A percentile compares a stretch with the other conserved stretches of the same genome.
phyloP scores from a whole-genome alignment of 805 yeast genomes.

The Pichia nakasei region DNA sequence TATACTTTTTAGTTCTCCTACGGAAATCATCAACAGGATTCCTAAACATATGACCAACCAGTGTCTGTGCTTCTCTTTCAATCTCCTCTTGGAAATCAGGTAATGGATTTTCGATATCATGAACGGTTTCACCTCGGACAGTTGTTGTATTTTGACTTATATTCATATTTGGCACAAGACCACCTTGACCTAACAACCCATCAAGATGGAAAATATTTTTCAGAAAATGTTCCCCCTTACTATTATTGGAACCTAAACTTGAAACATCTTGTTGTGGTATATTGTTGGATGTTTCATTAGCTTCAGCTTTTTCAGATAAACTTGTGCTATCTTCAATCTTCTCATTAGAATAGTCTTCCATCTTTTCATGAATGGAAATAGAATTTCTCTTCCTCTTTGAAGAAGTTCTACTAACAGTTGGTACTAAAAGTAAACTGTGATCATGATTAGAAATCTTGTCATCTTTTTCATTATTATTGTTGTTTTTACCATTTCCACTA shows the following conservation, averaged over 20 bases:
- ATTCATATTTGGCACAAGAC: constrained; percentile 9
- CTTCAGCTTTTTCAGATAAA: not conserved
- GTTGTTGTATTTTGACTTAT: not conserved
- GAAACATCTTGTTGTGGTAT: too few relatives aligned
- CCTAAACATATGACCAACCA: constrained; percentile 28
- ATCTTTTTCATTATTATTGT: not conserved
- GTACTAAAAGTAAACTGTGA: too few relatives aligned
- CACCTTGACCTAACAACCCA: constrained; percentile 12
- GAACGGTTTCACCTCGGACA: not conserved
- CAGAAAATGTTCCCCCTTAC: constrained; percentile 5
- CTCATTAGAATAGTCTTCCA: not conserved
- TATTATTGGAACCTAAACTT: not conserved
- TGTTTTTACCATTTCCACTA: not conserved
- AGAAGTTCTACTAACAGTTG: not conserved
- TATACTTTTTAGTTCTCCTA: not conserved
- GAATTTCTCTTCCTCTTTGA: not conserved
- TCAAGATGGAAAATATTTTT: constrained; percentile 11
- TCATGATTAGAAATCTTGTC: too few relatives aligned
- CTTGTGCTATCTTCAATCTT: not conserved
- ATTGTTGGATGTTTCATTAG: not conserved
- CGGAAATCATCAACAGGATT: constrained; percentile 19
- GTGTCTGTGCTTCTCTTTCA: constrained; percentile 44
- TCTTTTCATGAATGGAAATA: not conserved
- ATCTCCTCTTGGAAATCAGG: constrained; percentile 28
- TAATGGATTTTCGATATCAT: constrained; percentile 14